phyloP scores from a whole-genome alignment of 768 basidiomycete genomes.

The Rhodocollybia butyracea region DNA sequence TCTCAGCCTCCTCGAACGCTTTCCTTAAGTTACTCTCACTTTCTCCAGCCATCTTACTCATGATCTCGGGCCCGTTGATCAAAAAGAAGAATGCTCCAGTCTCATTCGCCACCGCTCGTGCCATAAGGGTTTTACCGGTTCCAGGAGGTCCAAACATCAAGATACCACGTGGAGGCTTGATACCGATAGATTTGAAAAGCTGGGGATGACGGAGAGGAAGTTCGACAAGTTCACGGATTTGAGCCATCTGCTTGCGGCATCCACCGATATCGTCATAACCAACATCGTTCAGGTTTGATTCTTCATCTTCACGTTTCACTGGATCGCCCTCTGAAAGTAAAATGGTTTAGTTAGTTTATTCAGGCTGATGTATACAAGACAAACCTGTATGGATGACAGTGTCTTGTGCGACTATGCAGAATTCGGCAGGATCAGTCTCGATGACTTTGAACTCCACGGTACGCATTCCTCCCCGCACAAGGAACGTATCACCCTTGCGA shows the following conservation, averaged over 20 bases:
- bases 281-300: conserved; percentile 92
- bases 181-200: conserved; percentile 99
- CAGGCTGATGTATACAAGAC: conserved; percentile 8
- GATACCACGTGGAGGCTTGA: conserved; percentile 98
- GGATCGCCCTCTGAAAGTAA: conserved; percentile 84
- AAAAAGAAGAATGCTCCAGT: conserved; percentile 99
- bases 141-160: conserved; percentile 98
- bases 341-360: conserved; percentile 7
- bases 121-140: conserved; percentile 99
- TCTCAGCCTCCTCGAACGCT: conserved; percentile 99
- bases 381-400: conserved; percentile 92
- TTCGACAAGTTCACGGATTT: conserved; percentile 98
- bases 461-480: conserved; percentile 96
- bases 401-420: conserved; percentile 98
- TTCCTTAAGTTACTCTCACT: conserved; percentile 96
- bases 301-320: conserved; percentile 98
- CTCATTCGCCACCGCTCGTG: conserved; percentile 98
- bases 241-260: conserved; percentile 99
- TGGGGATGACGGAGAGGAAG: conserved; percentile 97
- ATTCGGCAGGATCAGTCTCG: conserved; percentile 96
- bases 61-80: conserved; percentile 99
- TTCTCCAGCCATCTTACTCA: conserved; percentile 99
- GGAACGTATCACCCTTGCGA: conserved; percentile 98
- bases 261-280: conserved; percentile 99
- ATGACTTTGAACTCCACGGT: conserved; percentile 99